phyloP scores from a whole-genome alignment of 1,139 yeast genomes.

The Yamadazyma pseudoaaseri region DNA sequence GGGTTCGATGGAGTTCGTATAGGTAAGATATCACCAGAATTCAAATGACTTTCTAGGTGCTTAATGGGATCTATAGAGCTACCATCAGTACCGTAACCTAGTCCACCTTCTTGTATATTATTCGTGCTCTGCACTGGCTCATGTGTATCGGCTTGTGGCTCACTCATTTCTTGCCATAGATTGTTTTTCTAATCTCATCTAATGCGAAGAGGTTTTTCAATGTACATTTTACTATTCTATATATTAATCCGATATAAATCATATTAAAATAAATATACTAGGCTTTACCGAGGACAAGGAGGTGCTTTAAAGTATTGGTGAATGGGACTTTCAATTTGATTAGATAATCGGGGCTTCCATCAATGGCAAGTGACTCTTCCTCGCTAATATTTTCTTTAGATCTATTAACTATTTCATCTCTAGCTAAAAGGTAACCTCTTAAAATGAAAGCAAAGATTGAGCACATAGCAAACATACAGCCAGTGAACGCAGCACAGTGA shows the following conservation, averaged over 20 bases:
- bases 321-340: background rate
- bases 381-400: background rate
- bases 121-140: background rate
- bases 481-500: conserved; percentile 47
- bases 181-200: conserved; percentile 1
- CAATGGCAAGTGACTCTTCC: background rate
- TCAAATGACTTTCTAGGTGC: background rate
- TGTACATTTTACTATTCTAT: no score
- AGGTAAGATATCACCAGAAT: background rate
- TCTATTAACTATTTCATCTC: background rate
- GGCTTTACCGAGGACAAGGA: no score
- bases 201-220: background rate
- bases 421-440: background rate
- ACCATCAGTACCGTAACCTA: no score
- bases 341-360: background rate
- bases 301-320: no score
- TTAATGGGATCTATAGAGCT: no score
- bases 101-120: no score
- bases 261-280: no score
- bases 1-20: background rate
- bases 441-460: background rate
- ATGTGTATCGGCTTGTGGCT: background rate
- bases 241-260: no score
- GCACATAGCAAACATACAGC: conserved; percentile 14
- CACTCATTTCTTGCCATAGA: background rate